phyloP scores from a whole-genome alignment of 1,139 yeast genomes.

The Yamadazyma mexicana region DNA sequence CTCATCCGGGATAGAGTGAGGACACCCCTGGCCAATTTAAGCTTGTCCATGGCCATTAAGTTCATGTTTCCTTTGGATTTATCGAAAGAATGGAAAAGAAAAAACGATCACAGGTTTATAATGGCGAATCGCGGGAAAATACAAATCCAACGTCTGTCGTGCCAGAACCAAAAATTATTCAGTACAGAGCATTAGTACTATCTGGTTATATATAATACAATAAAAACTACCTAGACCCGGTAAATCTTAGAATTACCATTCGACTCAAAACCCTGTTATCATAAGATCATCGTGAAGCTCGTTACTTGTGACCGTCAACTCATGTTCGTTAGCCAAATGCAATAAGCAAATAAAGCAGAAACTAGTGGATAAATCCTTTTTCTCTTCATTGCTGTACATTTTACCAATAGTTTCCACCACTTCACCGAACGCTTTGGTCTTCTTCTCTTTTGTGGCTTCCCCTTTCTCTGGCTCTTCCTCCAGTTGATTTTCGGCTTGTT shows the following conservation, averaged over 20 bases:
- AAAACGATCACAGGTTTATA: neutral
- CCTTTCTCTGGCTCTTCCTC: slow-evolving; percentile 13
- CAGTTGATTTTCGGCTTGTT: slow-evolving; percentile 7
- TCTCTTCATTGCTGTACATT: slow-evolving; percentile 52
- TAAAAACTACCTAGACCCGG: neutral
- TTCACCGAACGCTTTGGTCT: slow-evolving; percentile 36
- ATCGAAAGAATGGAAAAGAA: neutral
- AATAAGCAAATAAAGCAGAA: slow-evolving; percentile 82
- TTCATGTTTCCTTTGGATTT: neutral
- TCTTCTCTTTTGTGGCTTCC: slow-evolving; percentile 5
- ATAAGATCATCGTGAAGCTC: slow-evolving; percentile 58
- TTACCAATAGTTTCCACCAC: slow-evolving; percentile 52
- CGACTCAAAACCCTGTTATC: slow-evolving; percentile 39
- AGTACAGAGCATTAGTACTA: too few relatives aligned
- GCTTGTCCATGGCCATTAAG: neutral
- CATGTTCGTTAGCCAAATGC: slow-evolving; percentile 89
- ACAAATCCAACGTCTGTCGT: neutral
- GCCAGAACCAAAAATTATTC: neutral
- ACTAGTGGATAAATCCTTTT: slow-evolving; percentile 77
- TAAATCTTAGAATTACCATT: neutral
- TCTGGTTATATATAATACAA: neutral
- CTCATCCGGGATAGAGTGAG: neutral
- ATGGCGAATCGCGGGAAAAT: slow-evolving; percentile 1
- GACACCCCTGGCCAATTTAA: neutral
- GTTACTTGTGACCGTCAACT: slow-evolving; percentile 60